Evolutionary conservation across 2,329 filamentous ascomycete genomes (phyloP), one percentile per base, ranked within the genome.

Genomic region (Emmonsiellopsis sp.): DNA sequence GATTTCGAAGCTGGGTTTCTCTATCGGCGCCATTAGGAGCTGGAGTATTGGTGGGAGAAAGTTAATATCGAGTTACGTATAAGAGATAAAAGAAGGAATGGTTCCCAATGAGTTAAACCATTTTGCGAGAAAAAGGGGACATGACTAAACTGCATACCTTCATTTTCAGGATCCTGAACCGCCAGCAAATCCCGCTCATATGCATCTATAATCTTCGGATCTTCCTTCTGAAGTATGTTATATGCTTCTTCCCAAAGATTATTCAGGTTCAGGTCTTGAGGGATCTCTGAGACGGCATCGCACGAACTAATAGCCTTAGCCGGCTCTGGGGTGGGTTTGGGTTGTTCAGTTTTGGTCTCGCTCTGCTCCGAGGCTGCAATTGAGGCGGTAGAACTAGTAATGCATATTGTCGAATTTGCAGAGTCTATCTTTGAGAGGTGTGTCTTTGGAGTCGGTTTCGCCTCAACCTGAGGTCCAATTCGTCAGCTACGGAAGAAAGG

Each of bases 231-330:
- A 35, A 48, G 45, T 11, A 35, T 34, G 13, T 20, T 26, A 13
- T 48, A 48, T 48, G 32, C 45, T 37, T 48, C 45, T 35, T 48
- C 45, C 45, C 45, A 48, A 16, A 48, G 45, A 34, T 16, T 48
- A 26, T 20, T 38, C 32, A n/a, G 37, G 15, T 48, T 48, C 32
- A 38, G 32, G 30, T 26, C 32, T n/a, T 48, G 32, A 16, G 6
- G 34, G 26, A 16, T 4, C 45, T 37, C 37, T 7, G 32, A 16
- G 13, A 16, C 15, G 4, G 10, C 32, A 10, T 37, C 16, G 11
- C 37, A 34, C 8, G 9, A 35, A 34, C 15, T 37, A 30, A 48
- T 2, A 20, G 15, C 20, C 20, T 26, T 26, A 26, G 20, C 20
- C 20, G 20, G n/a, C 16, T 35, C 32, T 48, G 32, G 32, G 5